A percentile compares a stretch with the other conserved stretches of the same genome.
phyloP scores from a whole-genome alignment of 352 stramenopile species.

The Pythium vanterpoolii region DNA sequence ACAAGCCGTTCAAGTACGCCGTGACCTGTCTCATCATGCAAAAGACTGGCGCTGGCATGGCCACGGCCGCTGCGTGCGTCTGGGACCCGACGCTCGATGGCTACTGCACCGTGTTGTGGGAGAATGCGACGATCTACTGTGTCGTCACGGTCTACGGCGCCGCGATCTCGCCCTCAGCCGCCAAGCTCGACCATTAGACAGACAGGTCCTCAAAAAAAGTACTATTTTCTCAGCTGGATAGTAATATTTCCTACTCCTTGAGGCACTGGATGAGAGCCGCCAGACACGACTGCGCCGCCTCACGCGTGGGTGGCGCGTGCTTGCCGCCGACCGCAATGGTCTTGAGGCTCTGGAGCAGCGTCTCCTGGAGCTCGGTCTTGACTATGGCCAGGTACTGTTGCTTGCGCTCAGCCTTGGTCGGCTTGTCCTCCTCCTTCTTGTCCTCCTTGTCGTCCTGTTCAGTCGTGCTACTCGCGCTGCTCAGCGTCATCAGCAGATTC shows the following conservation, averaged over 20 bases:
- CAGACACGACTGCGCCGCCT: conserved; percentile 50
- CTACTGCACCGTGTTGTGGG: conserved; percentile 81
- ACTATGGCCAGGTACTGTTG: conserved; percentile 39
- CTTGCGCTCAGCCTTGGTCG: neutral
- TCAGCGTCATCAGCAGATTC: conserved; percentile 60
- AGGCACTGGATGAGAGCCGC: conserved; percentile 30
- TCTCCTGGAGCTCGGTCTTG: conserved; percentile 27
- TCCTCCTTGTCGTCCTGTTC: conserved; percentile 9
- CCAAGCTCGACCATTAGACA: conserved; percentile 61
- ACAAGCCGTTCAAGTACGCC: conserved; percentile 86
- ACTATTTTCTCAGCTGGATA: neutral
- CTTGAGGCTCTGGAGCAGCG: conserved; percentile 38
- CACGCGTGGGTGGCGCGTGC: conserved; percentile 27
- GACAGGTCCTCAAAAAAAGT: neutral
- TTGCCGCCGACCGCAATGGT: conserved; percentile 21
- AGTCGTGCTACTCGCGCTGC: too few species aligned
- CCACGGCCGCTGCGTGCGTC: conserved; percentile 67
- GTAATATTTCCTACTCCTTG: conserved; percentile 5
- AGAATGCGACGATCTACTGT: conserved; percentile 85
- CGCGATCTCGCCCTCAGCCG: conserved; percentile 73
- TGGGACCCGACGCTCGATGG: conserved; percentile 77
- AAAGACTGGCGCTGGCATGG: conserved; percentile 72
- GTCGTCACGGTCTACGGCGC: conserved; percentile 80
- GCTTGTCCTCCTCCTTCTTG: conserved; percentile 46
- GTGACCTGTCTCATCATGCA: conserved; percentile 87